Evolutionary conservation across 2,329 filamentous ascomycete genomes (phyloP).

Genomic region (Cercospora sesami): DNA sequence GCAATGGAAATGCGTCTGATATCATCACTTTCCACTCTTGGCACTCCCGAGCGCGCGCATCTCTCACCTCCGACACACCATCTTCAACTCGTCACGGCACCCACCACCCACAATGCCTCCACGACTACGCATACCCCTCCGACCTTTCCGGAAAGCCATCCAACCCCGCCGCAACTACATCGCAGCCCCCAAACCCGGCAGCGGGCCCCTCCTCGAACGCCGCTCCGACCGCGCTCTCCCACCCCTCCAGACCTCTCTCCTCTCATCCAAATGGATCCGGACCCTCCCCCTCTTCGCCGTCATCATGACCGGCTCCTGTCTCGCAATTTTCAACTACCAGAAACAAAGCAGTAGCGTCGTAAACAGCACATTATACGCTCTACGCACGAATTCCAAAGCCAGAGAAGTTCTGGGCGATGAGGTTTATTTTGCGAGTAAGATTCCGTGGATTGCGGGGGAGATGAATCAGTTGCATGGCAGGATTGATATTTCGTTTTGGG

Average conservation of each 20-base stretch:
- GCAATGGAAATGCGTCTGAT: background rate
- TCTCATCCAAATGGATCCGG: slow-evolving; percentile 44
- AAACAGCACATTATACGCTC: slow-evolving; percentile 84
- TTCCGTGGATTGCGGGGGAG: slow-evolving; percentile 58
- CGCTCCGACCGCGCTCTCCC: slow-evolving; percentile 56
- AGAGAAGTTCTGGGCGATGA: slow-evolving; percentile 77
- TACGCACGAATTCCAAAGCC: slow-evolving; percentile 75
- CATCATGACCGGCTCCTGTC: slow-evolving; percentile 67
- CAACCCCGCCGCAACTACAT: slow-evolving; percentile 46
- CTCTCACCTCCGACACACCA: background rate
- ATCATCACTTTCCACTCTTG: slow-evolving; percentile 6
- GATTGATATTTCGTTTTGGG: slow-evolving; percentile 84
- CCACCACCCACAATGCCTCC: slow-evolving; percentile 29
- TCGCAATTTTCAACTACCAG: slow-evolving; percentile 99
- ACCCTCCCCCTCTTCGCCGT: slow-evolving; percentile 79
- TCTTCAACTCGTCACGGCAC: slow-evolving; percentile 6
- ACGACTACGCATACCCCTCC: slow-evolving; percentile 27
- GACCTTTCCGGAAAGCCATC: slow-evolving; percentile 5
- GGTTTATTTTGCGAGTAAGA: slow-evolving; percentile 52
- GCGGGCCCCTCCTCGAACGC: slow-evolving; percentile 54
- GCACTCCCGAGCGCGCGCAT: background rate
- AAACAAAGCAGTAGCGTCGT: slow-evolving; percentile 79
- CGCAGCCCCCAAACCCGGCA: slow-evolving; percentile 52
- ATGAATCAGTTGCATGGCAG: slow-evolving; percentile 91
- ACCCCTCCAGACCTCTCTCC: slow-evolving; percentile 36